A percentile compares a stretch with the other conserved stretches of the same genome.
These are phyloP conservation scores for Solanum pimpinellifolium DNA, from an alignment of 257 asterid genomes.

Conservation along the genomic window DNA sequence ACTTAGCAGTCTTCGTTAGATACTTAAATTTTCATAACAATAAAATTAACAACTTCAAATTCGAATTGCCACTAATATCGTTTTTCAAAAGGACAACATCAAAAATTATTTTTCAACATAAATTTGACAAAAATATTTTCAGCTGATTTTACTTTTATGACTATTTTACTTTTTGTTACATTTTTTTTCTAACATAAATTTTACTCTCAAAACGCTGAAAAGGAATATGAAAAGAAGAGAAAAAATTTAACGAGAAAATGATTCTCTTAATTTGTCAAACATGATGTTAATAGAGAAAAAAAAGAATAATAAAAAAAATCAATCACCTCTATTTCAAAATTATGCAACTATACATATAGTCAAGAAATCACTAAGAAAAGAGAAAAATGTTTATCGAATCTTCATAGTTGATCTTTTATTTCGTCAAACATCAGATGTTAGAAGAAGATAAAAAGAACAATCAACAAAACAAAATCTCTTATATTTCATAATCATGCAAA, in stretches of 20 bases:
- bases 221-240: too few species aligned
- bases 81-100: neutral
- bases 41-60: neutral
- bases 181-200: too few species aligned
- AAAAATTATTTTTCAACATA: neutral
- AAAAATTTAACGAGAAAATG: too few species aligned
- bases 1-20: neutral
- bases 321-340: neutral
- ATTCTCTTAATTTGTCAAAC: neutral
- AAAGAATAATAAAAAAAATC: neutral
- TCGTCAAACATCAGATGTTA: too few species aligned
- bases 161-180: neutral
- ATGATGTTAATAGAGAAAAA: neutral
- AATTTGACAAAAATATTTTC: neutral
- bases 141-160: neutral
- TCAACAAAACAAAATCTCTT: neutral
- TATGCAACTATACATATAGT: neutral
- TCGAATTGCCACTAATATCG: neutral
- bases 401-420: too few species aligned
- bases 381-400: too few species aligned
- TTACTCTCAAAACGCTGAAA: too few species aligned
- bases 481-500: too few species aligned
- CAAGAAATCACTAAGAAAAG: too few species aligned
- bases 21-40: neutral
- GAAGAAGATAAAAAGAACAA: too few species aligned